Conservation (phyloP, 345 rosid genomes). For the Eutrema heterophyllum region DNA sequence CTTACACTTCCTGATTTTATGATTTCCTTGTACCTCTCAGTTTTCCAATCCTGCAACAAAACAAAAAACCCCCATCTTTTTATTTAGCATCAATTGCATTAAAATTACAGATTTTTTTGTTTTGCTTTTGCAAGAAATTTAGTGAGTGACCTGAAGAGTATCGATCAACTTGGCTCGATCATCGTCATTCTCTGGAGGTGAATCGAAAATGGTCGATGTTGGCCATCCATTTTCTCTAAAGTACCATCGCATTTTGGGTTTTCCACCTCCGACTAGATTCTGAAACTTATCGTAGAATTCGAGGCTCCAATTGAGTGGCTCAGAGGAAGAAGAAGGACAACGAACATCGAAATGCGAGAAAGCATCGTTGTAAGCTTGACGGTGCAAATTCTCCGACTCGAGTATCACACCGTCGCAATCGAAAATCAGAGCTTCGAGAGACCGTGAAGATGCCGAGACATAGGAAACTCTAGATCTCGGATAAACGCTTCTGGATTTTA, state of each 20-base stretch:
- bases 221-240: conserved; percentile 97
- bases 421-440: conserved; percentile 75
- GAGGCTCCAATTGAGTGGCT: conserved; percentile 57
- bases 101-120: background rate
- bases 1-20: conserved; percentile 95
- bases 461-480: background rate
- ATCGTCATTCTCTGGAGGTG: conserved; percentile 59
- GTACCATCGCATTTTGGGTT: conserved; percentile 99
- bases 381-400: conserved; percentile 87
- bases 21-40: conserved; percentile 88
- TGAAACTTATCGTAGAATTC: conserved; percentile 86
- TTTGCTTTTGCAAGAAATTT: background rate
- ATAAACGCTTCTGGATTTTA: conserved; percentile 12
- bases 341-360: conserved; percentile 77
- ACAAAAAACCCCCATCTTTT: background rate
- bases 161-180: conserved; percentile 71
- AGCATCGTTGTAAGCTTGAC: conserved; percentile 95
- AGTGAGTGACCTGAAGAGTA: conserved; percentile 61
- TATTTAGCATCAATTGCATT: background rate
- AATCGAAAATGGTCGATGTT: conserved; percentile 51
- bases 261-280: conserved; percentile 85
- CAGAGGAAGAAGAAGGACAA: conserved; percentile 46
- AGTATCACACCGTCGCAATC: conserved; percentile 96
- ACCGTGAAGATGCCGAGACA: conserved; percentile 40
- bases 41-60: conserved; percentile 79